These are phyloP conservation scores for Xylaria sp. DNA, from an alignment of 2,329 filamentous ascomycete species.

Conservation along the genomic window DNA sequence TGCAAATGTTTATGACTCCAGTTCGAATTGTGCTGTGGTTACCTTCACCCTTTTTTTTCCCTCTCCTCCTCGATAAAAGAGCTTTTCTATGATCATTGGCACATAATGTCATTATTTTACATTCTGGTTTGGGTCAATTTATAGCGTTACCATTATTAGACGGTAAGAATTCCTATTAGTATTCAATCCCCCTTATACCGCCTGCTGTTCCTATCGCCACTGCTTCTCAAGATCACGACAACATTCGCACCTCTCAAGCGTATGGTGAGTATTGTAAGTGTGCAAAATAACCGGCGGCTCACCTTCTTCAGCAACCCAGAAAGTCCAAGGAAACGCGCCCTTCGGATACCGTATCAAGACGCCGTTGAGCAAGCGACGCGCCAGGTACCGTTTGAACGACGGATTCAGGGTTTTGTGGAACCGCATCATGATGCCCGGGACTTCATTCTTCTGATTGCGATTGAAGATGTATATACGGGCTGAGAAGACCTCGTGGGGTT, in stretches of 20 bases:
- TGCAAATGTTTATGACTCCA: no score
- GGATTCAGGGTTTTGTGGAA: background rate
- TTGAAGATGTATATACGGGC: background rate
- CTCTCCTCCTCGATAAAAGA: no score
- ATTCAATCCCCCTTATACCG: background rate
- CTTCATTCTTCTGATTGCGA: background rate
- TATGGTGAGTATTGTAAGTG: background rate
- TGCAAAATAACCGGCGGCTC: background rate
- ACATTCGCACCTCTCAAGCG: background rate
- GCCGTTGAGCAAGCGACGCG: slow-evolving; percentile 5
- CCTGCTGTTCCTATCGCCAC: background rate
- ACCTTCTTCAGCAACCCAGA: background rate
- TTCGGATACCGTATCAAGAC: slow-evolving; percentile 10
- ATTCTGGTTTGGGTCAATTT: background rate
- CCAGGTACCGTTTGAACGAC: background rate
- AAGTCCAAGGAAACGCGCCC: slow-evolving; percentile 3
- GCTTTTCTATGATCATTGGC: background rate
- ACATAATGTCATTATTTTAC: background rate
- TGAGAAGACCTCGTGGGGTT: background rate
- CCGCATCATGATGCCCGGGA: background rate
- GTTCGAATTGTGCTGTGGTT: no score
- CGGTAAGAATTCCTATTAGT: background rate
- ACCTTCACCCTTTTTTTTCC: no score
- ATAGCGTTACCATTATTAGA: background rate
- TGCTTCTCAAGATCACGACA: background rate